Evolutionary conservation across 129 eudicot species (phyloP).

Genomic region (Tagetes patula): DNA sequence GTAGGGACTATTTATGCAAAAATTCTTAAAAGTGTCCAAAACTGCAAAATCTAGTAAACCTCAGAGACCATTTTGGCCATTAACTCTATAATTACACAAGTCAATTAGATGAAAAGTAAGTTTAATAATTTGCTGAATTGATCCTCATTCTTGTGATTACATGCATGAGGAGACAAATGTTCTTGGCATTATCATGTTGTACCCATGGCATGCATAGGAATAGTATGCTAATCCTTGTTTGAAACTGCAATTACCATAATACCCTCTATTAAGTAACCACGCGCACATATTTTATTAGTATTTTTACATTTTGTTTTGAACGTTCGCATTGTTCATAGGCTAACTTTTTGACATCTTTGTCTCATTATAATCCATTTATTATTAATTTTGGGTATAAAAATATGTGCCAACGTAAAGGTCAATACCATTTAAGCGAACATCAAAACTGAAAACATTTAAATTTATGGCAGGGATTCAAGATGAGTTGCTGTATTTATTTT

Average conservation of each 20-base stretch:
- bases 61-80: too few relatives aligned
- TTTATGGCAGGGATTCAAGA: not conserved
- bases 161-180: slow-evolving; percentile 37
- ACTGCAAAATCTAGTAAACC: too few relatives aligned
- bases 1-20: too few relatives aligned
- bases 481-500: not conserved
- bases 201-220: slow-evolving; percentile 35
- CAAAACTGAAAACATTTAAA: not conserved
- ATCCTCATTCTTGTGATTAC: slow-evolving; percentile 40
- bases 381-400: not conserved
- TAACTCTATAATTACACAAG: not conserved
- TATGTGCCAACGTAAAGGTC: not conserved
- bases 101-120: not conserved
- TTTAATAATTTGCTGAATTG: slow-evolving; percentile 9
- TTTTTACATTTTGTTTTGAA: not conserved
- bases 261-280: slow-evolving; percentile 1
- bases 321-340: not conserved
- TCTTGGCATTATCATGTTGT: slow-evolving; percentile 37
- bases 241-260: slow-evolving; percentile 11
- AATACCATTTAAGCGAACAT: not conserved
- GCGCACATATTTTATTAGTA: not conserved
- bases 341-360: not conserved
- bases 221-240: slow-evolving; percentile 28
- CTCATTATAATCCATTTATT: not conserved
- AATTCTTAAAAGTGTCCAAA: too few relatives aligned